These are phyloP conservation scores for Orbilia ellipsospora DNA, from an alignment of 2,329 filamentous ascomycete species.

Conservation along the genomic window DNA sequence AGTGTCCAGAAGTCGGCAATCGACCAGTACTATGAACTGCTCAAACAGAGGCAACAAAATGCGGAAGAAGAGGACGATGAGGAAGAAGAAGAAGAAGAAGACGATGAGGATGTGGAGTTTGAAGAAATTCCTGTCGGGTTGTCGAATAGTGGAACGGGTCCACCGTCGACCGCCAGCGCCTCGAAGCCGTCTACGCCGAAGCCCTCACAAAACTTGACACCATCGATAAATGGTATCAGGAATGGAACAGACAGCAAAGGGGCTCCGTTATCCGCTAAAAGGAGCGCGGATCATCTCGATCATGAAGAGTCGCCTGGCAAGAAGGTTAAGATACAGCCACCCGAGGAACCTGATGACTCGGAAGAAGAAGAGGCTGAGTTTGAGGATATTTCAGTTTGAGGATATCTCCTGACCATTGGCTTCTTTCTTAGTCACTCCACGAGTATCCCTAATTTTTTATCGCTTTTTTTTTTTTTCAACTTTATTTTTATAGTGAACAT, in stretches of 20 bases:
- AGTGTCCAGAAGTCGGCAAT: conserved; percentile 58
- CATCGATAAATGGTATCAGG: conserved; percentile 36
- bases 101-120: conserved; percentile 62
- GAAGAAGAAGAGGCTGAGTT: conserved; percentile 59
- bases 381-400: conserved; percentile 58
- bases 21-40: conserved; percentile 58
- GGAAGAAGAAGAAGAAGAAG: conserved; percentile 65
- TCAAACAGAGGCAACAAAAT: conserved; percentile 63
- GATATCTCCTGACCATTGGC: background rate
- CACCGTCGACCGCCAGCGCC: conserved; percentile 61
- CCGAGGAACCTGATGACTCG: conserved; percentile 58
- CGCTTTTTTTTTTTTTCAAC: background rate
- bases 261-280: conserved; percentile 34
- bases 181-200: conserved; percentile 54
- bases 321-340: conserved; percentile 63
- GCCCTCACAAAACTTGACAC: conserved; percentile 41
- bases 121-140: conserved; percentile 64
- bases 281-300: conserved; percentile 45
- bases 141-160: conserved; percentile 59
- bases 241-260: conserved; percentile 22
- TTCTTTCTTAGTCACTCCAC: no score
- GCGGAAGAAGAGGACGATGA: conserved; percentile 63
- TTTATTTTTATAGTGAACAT: background rate
- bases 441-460: background rate
- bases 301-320: conserved; percentile 63